Base-by-base conservation (phyloP, 768 basidiomycete genomes). In the Russula sp. region DNA sequence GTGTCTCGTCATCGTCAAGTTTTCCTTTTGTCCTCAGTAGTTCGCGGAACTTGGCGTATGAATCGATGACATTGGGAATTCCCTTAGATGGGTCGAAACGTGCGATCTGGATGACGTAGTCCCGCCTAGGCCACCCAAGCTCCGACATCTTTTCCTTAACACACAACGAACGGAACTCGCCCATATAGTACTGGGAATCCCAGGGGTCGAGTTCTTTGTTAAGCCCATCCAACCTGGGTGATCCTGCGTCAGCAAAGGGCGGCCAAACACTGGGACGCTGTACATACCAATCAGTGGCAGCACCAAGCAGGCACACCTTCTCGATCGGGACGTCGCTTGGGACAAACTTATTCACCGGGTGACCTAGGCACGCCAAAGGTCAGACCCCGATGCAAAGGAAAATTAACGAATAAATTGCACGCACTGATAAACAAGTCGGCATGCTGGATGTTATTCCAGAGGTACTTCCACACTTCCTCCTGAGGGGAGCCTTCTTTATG, bases 301-400 rank as follows among this genome's bases (percentile, higher is more conserved):
- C 91, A 71, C 89, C 89, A 57, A 93, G 78, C 37, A 93, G 80
- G 42, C 84, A 75, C 55, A 93, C 75, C 68, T 84, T 91, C 71
- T 86, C 80, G 11, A 77, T 75, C 13, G 87, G 87, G 5, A 96
- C 93, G 69, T 88, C 87, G 67, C 83, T 84, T 3, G 95, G 95
- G 11, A 97, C 93, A 70, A 98, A 98, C 74, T 91, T 92, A 79
- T 82, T 89, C 69, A 98, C 93, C 18, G 95, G 94, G 73, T 97
- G 94, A 73, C 80, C 84, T 82, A 57, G 53, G 55, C 39, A 63
- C 40, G 37, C 51, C 49, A 64, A 22, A 3, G 6, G 37, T 63
- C 37, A 59, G 37, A 39, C 8, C 31, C 7, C 9, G 9, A 22
- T 22, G n/a, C 4, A 48, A 39, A 13, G 4, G n/a, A 18, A 48